A percentile compares a stretch with the other conserved stretches of the same genome.
phyloP scores from a whole-genome alignment of 768 basidiomycete genomes.

The Rickenella mellea region DNA sequence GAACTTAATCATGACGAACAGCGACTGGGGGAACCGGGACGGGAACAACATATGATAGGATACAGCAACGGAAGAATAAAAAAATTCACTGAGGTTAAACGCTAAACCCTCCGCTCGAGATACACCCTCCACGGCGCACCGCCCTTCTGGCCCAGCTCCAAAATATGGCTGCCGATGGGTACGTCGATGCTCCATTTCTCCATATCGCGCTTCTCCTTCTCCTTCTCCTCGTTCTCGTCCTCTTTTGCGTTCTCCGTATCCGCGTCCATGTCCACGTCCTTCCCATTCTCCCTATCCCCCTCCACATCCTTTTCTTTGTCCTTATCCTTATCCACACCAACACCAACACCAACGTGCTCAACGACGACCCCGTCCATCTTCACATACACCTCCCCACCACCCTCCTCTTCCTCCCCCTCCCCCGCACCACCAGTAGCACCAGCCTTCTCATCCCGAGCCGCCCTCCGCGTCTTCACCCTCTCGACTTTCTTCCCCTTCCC shows the following conservation, averaged over 20 bases:
- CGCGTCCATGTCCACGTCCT: conserved; percentile 29
- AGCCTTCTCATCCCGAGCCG: too few species aligned
- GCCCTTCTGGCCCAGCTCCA: conserved; percentile 69
- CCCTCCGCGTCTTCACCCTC: conserved; percentile 43
- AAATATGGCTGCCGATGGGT: conserved; percentile 44
- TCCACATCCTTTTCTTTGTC: conserved; percentile 23
- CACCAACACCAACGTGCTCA: too few species aligned
- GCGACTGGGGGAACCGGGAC: too few species aligned
- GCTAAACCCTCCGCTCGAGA: conserved; percentile 32
- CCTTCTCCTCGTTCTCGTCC: conserved; percentile 27
- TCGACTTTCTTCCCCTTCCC: conserved; percentile 51
- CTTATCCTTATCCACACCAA: conserved; percentile 25
- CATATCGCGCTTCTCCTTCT: conserved; percentile 34
- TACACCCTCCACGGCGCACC: conserved; percentile 67
- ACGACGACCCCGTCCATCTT: conserved; percentile 32
- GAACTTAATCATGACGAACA: too few species aligned
- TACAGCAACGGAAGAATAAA: neutral
- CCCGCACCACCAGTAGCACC: conserved; percentile 38
- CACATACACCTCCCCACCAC: conserved; percentile 24
- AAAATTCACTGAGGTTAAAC: neutral
- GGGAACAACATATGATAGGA: too few species aligned
- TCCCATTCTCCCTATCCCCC: neutral
- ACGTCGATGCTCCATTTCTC: conserved; percentile 66
- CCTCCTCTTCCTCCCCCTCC: conserved; percentile 36
- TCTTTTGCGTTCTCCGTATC: conserved; percentile 7